Conservation (phyloP, 2,329 filamentous ascomycete genomes). For the Claviceps digitariae region DNA sequence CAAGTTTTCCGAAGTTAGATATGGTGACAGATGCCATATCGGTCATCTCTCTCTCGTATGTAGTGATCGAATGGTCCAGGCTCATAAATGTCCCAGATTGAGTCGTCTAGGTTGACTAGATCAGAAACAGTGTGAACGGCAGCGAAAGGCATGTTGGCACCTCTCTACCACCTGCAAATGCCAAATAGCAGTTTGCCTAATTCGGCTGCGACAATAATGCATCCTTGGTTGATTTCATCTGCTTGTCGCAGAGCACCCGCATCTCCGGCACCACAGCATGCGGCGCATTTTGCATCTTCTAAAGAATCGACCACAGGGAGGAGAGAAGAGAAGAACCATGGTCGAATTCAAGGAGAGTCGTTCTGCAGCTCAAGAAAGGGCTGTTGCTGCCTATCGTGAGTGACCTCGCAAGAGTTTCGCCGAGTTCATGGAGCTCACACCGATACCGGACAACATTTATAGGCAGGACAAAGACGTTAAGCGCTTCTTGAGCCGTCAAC, state of each 20-base stretch:
- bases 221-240: neutral
- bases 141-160: neutral
- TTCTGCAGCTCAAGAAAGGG: neutral
- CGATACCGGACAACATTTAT: conserved; percentile 10
- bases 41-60: neutral
- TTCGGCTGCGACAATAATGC: neutral
- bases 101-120: neutral
- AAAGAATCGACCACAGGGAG: neutral
- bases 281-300: neutral
- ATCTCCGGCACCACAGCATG: neutral
- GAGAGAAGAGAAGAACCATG: neutral
- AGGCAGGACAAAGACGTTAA: conserved; percentile 5
- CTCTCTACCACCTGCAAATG: neutral
- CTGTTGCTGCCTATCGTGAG: conserved; percentile 1
- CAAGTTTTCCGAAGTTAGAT: neutral
- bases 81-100: neutral
- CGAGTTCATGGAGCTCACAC: conserved; percentile 16
- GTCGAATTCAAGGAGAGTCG: conserved; percentile 1
- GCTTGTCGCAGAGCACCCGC: neutral
- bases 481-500: conserved; percentile 18
- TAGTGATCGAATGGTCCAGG: neutral
- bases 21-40: neutral
- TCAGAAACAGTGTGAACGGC: neutral
- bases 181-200: neutral
- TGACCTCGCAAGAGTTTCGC: conserved; percentile 15